Evolutionary conservation across 2,329 filamentous ascomycete genomes (phyloP).

Genomic region (Diaporthe longicolla): DNA sequence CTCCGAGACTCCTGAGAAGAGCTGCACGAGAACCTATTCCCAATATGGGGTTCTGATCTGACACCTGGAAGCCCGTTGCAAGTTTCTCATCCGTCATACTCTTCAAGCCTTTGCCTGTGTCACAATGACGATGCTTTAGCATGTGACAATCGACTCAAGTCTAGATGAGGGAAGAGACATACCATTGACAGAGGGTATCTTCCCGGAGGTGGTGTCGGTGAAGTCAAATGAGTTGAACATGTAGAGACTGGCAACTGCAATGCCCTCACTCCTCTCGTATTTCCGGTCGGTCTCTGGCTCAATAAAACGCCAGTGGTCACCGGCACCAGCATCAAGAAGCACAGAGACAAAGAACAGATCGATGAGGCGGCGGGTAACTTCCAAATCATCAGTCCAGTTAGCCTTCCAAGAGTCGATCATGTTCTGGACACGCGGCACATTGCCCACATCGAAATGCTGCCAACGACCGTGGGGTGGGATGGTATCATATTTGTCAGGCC

Average conservation of each 20-base stretch:
- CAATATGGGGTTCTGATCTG: constrained; percentile 59
- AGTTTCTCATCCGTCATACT: constrained; percentile 53
- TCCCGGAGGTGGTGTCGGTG: constrained; percentile 17
- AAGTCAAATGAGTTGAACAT: constrained; percentile 64
- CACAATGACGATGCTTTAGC: not conserved
- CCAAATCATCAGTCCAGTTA: constrained; percentile 57
- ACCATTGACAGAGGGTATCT: constrained; percentile 54
- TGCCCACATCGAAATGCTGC: constrained; percentile 74
- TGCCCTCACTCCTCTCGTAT: constrained; percentile 63
- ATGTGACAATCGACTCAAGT: not conserved
- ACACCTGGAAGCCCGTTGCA: constrained; percentile 59
- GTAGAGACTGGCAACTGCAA: constrained; percentile 64
- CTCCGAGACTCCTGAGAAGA: constrained; percentile 58
- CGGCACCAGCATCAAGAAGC: constrained; percentile 68
- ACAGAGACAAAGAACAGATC: constrained; percentile 75
- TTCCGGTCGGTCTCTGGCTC: constrained; percentile 55
- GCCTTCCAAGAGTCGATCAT: constrained; percentile 62
- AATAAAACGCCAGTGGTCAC: constrained; percentile 62
- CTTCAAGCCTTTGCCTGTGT: constrained; percentile 53
- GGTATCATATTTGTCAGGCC: constrained; percentile 59
- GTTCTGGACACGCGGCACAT: constrained; percentile 61
- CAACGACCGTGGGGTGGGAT: constrained; percentile 72
- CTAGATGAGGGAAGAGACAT: constrained; percentile 23
- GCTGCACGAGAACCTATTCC: constrained; percentile 59
- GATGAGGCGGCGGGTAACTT: constrained; percentile 67